Evolutionary conservation across 2,329 filamentous ascomycete species (phyloP), one percentile per base, ranked within the genome.

Genomic region (Cordyceps farinosa): DNA sequence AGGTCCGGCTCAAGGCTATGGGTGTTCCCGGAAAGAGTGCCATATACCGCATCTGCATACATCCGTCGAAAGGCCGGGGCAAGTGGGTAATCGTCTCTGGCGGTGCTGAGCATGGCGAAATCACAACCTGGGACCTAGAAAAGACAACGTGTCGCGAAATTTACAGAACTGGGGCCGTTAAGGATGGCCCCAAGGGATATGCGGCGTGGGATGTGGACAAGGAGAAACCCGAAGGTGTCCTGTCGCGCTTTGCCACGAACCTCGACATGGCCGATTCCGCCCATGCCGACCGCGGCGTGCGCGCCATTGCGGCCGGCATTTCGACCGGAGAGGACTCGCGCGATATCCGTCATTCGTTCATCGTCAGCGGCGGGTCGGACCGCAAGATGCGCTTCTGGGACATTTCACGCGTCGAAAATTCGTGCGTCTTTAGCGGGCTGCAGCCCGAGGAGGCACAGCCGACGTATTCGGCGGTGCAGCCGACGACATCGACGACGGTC

Each of bases 311-410:
- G 0, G 85, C 90, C 10, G 91, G 90, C 7, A 84, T 87, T 10
- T 89, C 92, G 69, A 87, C 92, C 67, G 80, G 84, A 5, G 83
- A 86, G 30, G 87, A 92, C 57, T 87, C 87, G 64, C 82, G 85
- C 50, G 90, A 93, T 53, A 84, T 89, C 4, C 88, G 90, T 63
- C 88, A 92, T 69, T 89, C 91, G 0, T 97, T 95, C 73, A 85
- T 97, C 53, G 79, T 99, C 44, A 95, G 92, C 0, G 93, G 89
- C 22, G 94, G 94, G 0, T 90, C 90, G 11, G 95, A 98, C 75
- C 91, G 90, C 77, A 95, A 91, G 75, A 84, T 99, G 22, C 87
- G 95, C 10, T 98, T 96, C 77, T 99, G 95, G 95, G 94, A 99
- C 72, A 82, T 95, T 15, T 82, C 86, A 10, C 87, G 88, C 10